Evolutionary conservation across 371 early-diverging fungal genomes (phyloP), one percentile per base, ranked within the genome.

Genomic region (Mucor velutinosus): DNA sequence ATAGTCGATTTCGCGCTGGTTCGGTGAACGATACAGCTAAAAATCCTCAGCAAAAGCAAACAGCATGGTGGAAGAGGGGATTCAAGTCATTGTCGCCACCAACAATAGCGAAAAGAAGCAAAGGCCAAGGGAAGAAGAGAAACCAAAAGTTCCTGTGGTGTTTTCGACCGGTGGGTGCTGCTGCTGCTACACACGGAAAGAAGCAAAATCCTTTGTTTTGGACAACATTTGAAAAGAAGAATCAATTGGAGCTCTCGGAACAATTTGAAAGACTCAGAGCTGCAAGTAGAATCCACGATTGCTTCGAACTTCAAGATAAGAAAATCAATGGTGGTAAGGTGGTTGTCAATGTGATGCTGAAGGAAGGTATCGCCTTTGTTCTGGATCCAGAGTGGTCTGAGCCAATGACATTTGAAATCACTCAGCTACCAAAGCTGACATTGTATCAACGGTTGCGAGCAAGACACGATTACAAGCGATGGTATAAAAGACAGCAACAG

Each of bases 361-460:
- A 53, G 19, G 67, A 71, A 41, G 60, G 47, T 17, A 64, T 71
- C 8, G 72, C 67, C 7, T 71, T 71, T 56, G 64, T 43, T 5
- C 12, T 71, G 29, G 49, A 71, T 47, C 72, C 72, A 23, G 72
- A 71, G 23, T 64, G 63, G 39, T 55, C 63, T 7, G 58, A 70
- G 12, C 70, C 70, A 8, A 59, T 67, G n/a, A 59, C 47, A 4
- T 71, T 41, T 56, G 64, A 71, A 58, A 65, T 70, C n/a, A 27
- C 30, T 3, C 37, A 11, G 45, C 6, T 32, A 32, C 70, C 70
- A 6, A 65, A 64, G 27, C 6, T 69, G n/a, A 51, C 51, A 7
- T 53, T 64, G 59, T 59, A 33, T 35, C 53, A 63, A 57, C 35
- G 35, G 41, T 27, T 58, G 12, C 47, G 58, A 37, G 58, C 58